These are phyloP conservation scores for Naegleria fowleri DNA, from an alignment of 208 protist species.

Conservation along the genomic window DNA sequence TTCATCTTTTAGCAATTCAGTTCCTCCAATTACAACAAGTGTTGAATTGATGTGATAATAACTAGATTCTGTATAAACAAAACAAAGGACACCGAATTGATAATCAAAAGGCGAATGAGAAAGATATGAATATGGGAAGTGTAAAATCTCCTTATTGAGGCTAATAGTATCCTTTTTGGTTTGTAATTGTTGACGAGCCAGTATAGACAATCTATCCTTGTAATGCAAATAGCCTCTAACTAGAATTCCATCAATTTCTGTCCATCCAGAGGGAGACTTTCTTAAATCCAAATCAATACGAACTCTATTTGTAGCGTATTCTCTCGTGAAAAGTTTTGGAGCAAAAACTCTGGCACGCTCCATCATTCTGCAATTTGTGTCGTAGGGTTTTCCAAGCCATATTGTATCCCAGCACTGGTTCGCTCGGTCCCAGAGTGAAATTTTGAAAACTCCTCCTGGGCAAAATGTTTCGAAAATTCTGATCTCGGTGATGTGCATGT, in stretches of 20 bases:
- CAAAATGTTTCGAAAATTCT: conserved; percentile 13
- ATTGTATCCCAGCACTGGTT: not conserved
- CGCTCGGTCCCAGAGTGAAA: not conserved
- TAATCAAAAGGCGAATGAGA: not conserved
- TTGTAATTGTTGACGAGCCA: not conserved
- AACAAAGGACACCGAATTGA: not conserved
- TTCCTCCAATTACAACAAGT: not conserved
- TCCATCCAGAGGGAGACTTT: not conserved
- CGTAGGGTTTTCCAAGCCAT: not conserved
- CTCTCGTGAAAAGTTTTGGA: not conserved
- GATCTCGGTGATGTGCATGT: not conserved
- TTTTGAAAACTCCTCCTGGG: not conserved
- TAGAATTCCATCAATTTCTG: conserved; percentile 18
- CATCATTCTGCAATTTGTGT: not conserved
- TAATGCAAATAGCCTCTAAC: not conserved
- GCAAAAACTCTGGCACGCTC: conserved; percentile 3
- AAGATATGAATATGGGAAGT: not conserved
- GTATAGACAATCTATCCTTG: not conserved
- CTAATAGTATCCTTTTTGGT: not conserved
- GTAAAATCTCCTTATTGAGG: not conserved
- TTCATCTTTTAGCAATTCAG: not conserved
- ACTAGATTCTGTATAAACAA: not conserved
- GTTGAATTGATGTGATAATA: not conserved
- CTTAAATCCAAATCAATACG: conserved; percentile 15
- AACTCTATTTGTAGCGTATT: not conserved